Percentiles rank a stretch among this genome's conserved stretches.
Conservation (phyloP, 2,329 filamentous ascomycete genomes). For the Ascochyta fabae region DNA sequence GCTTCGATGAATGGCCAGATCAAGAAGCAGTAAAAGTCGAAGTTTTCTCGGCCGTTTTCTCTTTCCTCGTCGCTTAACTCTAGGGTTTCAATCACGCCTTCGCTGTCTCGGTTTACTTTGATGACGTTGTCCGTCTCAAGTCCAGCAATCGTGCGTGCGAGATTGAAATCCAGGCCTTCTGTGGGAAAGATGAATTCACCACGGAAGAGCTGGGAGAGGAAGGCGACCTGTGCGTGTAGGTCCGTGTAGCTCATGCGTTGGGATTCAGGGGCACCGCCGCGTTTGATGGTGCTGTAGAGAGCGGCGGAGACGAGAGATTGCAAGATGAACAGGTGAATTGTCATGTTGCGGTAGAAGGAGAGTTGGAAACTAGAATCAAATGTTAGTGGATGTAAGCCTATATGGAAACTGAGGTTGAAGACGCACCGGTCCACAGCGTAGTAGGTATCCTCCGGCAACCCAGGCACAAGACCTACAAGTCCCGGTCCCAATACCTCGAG, state of each 20-base stretch:
- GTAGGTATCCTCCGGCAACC: constrained; percentile 87
- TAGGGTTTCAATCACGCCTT: constrained; percentile 63
- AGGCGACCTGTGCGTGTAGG: constrained; percentile 79
- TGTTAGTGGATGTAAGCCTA: constrained; percentile 12
- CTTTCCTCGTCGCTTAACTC: constrained; percentile 80
- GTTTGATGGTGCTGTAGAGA: constrained; percentile 90
- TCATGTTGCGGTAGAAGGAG: constrained; percentile 99
- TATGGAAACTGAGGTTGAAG: neutral
- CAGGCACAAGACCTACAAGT: constrained; percentile 79
- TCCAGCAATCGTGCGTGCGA: constrained; percentile 78
- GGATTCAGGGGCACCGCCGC: constrained; percentile 80
- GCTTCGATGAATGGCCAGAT: constrained; percentile 99
- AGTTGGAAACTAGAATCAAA: constrained; percentile 75
- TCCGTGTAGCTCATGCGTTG: constrained; percentile 80
- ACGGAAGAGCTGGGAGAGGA: constrained; percentile 88
- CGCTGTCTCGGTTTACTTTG: constrained; percentile 64
- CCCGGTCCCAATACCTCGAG: constrained; percentile 90
- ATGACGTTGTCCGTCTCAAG: constrained; percentile 83
- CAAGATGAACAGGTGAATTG: constrained; percentile 95
- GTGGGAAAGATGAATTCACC: constrained; percentile 97
- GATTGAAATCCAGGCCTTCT: constrained; percentile 79
- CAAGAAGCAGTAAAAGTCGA: constrained; percentile 97
- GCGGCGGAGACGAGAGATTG: constrained; percentile 89
- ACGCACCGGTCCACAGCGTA: constrained; percentile 81
- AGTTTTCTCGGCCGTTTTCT: constrained; percentile 84